phyloP scores from a whole-genome alignment of 148 eudicot genomes.

The Heliamphora exappendiculata region DNA sequence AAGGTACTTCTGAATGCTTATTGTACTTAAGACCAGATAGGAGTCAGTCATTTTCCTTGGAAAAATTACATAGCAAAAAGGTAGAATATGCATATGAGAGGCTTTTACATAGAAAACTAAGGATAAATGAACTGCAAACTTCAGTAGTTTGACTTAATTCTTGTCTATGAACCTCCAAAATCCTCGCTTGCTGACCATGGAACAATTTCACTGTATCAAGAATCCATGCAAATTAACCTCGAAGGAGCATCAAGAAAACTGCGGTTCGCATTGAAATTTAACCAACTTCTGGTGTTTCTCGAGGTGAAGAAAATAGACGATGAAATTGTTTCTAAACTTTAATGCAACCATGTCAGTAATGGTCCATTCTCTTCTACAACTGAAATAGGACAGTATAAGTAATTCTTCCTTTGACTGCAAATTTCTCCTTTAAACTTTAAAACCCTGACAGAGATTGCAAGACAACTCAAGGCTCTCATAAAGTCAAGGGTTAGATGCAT shows the following conservation, averaged over 20 bases:
- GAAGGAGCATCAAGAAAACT: background rate
- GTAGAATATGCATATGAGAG: background rate
- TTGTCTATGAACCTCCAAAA: background rate
- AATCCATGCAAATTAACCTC: background rate
- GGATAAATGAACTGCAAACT: background rate
- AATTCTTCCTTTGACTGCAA: background rate
- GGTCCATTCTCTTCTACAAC: background rate
- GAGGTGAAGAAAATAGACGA: background rate
- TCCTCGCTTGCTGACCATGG: background rate
- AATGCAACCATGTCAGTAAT: background rate
- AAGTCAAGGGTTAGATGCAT: conserved; percentile 5
- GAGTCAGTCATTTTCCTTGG: background rate
- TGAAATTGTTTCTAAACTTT: background rate
- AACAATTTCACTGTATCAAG: background rate
- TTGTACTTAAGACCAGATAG: background rate
- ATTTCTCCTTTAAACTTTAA: background rate
- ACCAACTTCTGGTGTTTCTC: background rate
- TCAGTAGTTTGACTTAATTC: background rate
- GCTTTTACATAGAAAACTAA: background rate
- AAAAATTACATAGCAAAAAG: background rate
- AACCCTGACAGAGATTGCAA: background rate
- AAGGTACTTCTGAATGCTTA: background rate
- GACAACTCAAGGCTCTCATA: background rate
- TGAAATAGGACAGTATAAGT: background rate
- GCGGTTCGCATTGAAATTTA: background rate